Percentiles rank a stretch among this genome's conserved stretches.
phyloP scores from a whole-genome alignment of 176 grass and related monocot species.

The Raddia guianensis region DNA sequence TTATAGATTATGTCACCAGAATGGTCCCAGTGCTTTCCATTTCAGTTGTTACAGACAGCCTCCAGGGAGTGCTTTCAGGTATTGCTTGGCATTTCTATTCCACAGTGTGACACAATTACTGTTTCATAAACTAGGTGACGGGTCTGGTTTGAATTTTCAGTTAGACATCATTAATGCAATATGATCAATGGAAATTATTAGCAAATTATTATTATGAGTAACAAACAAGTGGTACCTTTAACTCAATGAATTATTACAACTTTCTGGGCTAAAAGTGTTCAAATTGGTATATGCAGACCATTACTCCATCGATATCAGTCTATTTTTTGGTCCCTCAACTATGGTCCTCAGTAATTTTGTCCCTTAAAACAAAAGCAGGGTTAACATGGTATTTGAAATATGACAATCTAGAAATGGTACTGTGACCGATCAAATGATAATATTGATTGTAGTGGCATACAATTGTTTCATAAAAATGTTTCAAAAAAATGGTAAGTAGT shows the following conservation, averaged over 20 bases:
- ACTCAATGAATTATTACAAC: not conserved
- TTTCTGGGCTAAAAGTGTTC: not conserved
- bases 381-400: no score
- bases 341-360: no score
- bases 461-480: no score
- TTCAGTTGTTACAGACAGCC: slow-evolving; percentile 56
- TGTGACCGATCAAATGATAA: no score
- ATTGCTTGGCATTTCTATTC: not conserved
- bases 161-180: slow-evolving; percentile 18
- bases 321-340: no score
- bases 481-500: no score
- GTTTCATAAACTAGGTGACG: not conserved
- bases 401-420: no score
- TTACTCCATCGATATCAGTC: not conserved
- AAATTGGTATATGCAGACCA: not conserved
- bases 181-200: not conserved
- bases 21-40: slow-evolving; percentile 58
- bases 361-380: no score
- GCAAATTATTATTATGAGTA: not conserved
- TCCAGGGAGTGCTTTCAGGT: slow-evolving; percentile 73
- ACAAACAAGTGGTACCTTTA: not conserved
- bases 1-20: slow-evolving; percentile 55
- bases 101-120: not conserved
- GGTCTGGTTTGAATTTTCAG: not conserved
- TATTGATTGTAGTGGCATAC: no score